Conservation (phyloP, 306 rosid genomes). For the Potentilla sterilis region DNA sequence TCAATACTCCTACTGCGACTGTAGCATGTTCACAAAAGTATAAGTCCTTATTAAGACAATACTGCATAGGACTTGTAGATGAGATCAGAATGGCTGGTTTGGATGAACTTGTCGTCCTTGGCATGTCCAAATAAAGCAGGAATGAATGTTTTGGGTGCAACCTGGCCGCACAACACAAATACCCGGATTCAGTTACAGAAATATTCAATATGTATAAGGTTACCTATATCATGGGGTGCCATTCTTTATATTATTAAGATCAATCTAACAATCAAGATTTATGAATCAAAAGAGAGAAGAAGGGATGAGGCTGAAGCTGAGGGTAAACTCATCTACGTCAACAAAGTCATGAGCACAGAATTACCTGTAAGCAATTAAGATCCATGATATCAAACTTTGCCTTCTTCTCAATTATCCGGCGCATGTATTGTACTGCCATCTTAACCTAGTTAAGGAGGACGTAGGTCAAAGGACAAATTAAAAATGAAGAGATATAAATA, state of each 20-base stretch:
- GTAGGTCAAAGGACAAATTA: conserved; percentile 10
- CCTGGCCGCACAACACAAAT: conserved; percentile 43
- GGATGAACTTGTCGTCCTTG: conserved; percentile 70
- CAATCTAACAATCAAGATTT: neutral
- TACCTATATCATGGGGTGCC: neutral
- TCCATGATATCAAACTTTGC: conserved; percentile 94
- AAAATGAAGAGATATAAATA: conserved; percentile 1
- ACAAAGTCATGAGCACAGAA: conserved; percentile 18
- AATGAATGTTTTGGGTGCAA: conserved; percentile 70
- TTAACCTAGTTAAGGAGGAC: conserved; percentile 57
- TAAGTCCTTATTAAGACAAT: conserved; percentile 27
- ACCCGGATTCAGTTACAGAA: neutral
- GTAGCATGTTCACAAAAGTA: conserved; percentile 1
- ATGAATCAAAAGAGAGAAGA: neutral
- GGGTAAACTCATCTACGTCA: conserved; percentile 16
- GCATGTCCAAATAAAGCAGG: conserved; percentile 98
- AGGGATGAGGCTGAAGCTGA: neutral
- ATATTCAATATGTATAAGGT: neutral
- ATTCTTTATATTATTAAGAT: neutral
- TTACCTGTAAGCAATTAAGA: conserved; percentile 86
- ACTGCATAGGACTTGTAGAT: conserved; percentile 72
- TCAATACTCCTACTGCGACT: conserved; percentile 3
- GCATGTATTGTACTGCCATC: conserved; percentile 94
- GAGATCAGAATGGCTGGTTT: conserved; percentile 75
- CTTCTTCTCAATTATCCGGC: conserved; percentile 87